A percentile compares a stretch with the other conserved stretches of the same genome.
These are phyloP conservation scores for Podaxis mareebaensis DNA, from an alignment of 768 basidiomycete genomes.

Conservation along the genomic window DNA sequence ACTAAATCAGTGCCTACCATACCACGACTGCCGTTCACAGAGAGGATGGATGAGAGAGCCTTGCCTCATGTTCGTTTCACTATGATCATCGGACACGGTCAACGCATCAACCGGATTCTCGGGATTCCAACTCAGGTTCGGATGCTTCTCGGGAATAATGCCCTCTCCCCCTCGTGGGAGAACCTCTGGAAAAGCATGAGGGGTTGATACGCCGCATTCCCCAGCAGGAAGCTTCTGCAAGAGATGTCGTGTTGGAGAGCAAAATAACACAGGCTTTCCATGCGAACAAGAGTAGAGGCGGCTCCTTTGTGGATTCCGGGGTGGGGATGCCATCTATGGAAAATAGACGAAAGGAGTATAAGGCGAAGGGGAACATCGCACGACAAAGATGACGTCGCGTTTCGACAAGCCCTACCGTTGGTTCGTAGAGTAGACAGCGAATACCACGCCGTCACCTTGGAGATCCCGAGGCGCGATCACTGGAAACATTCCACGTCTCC, in stretches of 20 bases:
- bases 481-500: too few species aligned
- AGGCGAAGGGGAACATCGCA: too few species aligned
- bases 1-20: slow-evolving; percentile 29
- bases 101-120: slow-evolving; percentile 34
- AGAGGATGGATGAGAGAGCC: slow-evolving; percentile 27
- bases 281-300: background rate
- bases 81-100: slow-evolving; percentile 34
- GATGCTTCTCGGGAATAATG: background rate
- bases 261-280: background rate
- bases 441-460: too few species aligned
- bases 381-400: too few species aligned
- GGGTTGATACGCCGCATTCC: background rate
- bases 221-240: background rate
- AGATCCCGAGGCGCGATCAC: too few species aligned
- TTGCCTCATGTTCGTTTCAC: slow-evolving; percentile 31
- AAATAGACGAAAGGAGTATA: background rate
- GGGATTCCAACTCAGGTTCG: slow-evolving; percentile 28
- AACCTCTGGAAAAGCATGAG: background rate
- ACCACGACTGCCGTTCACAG: slow-evolving; percentile 31
- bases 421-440: too few species aligned
- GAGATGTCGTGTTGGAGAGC: background rate
- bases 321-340: background rate
- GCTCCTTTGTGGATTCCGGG: background rate
- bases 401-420: too few species aligned
- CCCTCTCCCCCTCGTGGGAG: background rate